Conservation (phyloP, 179 eudicot genomes). For the Spergularia azorica region DNA sequence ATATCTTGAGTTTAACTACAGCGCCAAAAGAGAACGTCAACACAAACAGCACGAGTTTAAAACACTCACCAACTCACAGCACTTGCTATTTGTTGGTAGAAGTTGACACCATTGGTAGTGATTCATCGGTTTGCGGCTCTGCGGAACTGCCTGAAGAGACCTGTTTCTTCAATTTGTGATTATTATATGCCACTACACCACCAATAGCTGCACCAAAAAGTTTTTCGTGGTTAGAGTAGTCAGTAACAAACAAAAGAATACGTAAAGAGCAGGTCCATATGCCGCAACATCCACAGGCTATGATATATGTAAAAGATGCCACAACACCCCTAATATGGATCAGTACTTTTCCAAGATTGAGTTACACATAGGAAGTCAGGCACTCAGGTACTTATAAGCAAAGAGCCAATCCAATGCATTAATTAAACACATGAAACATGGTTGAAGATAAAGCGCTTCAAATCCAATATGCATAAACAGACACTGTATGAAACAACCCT, state of each 20-base stretch:
- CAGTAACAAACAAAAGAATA: not conserved
- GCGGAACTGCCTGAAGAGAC: slow-evolving; percentile 46
- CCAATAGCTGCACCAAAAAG: slow-evolving; percentile 67
- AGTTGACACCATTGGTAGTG: slow-evolving; percentile 58
- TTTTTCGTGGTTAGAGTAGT: too few species aligned
- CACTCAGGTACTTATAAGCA: too few species aligned
- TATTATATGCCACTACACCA: slow-evolving; percentile 93
- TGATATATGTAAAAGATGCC: not conserved
- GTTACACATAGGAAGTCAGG: too few species aligned
- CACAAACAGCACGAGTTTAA: not conserved
- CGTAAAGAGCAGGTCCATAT: not conserved
- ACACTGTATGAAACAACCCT: not conserved
- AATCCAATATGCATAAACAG: too few species aligned
- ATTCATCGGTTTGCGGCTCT: slow-evolving; percentile 40
- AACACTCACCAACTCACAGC: slow-evolving; percentile 3
- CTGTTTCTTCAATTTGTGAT: slow-evolving; percentile 82
- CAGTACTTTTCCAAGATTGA: too few species aligned
- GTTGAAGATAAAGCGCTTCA: not conserved
- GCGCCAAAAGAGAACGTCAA: not conserved
- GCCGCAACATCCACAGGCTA: too few species aligned
- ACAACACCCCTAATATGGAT: too few species aligned
- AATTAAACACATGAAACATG: not conserved
- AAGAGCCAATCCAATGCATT: not conserved
- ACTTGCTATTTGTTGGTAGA: slow-evolving; percentile 31
- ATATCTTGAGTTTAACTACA: not conserved